Conservation (phyloP, 2,329 filamentous ascomycete genomes). For the Xylariaceae sp. region DNA sequence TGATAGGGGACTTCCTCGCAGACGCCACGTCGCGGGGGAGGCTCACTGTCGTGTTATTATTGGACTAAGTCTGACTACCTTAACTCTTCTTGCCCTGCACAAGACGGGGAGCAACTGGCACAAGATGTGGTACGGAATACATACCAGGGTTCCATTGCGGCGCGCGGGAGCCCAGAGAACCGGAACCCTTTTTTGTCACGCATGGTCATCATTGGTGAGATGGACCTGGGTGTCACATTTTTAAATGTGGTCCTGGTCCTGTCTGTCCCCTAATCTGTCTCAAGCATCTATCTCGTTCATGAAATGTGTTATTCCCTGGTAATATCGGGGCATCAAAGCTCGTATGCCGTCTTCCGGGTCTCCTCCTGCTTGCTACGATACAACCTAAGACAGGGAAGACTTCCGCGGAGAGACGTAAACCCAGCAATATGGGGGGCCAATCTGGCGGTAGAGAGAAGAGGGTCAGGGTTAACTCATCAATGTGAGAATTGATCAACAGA, state of each 20-base stretch:
- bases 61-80: background rate
- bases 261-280: background rate
- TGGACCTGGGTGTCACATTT: background rate
- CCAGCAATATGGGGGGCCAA: background rate
- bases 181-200: slow-evolving; percentile 15
- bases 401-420: too few relatives aligned
- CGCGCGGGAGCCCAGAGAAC: slow-evolving; percentile 26
- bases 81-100: background rate
- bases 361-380: background rate
- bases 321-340: background rate
- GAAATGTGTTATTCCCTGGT: background rate
- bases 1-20: background rate
- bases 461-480: background rate
- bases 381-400: too few relatives aligned
- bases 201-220: background rate
- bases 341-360: background rate
- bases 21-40: slow-evolving; percentile 13
- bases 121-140: background rate
- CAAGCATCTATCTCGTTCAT: background rate
- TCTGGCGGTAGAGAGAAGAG: background rate
- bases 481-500: background rate
- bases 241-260: background rate
- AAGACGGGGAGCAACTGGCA: too few relatives aligned
- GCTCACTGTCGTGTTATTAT: background rate
- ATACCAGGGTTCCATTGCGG: slow-evolving; percentile 14